Evolutionary conservation across 2,329 filamentous ascomycete genomes (phyloP), one percentile per base, ranked within the genome.

Genomic region (Fusarium verrucosum): DNA sequence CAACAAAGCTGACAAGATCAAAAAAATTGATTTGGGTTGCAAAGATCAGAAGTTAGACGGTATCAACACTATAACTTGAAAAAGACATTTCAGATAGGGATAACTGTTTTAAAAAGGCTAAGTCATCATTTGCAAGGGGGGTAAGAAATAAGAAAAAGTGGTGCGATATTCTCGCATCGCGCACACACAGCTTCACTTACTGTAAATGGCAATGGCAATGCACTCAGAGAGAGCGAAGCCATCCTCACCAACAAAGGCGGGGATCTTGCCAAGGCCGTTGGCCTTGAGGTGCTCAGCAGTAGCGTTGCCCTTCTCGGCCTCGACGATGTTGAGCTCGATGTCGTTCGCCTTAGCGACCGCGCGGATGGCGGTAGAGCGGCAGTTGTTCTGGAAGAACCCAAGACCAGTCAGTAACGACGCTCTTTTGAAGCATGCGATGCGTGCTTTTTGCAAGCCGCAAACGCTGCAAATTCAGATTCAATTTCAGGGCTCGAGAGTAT

Each of bases 341-440:
- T 91, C 89, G 83, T 98, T 98, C 84, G 92, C 93, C 90, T 99
- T 98, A 75, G 95, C 95, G 77, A 97, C 92, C 74, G 92, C 94
- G 80, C 90, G 88, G 81, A 97, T 91, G 79, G 89, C 89, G 76
- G 90, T 91, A 80, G 90, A 91, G 85, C 94, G 94, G 81, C 91
- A 85, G 87, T 97, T 97, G 78, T 86, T 87, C 94, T 97, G 77
- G 60, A 72, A 62, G 65, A 62, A 62, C 59, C n/a, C 52, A 68
- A 54, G 65, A 67, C 54, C 68, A 62, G 70, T 76, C 70, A 75
- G 72, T 68, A 76, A 83, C 73, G 50, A 50, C 59, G 62, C 62
- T 61, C 64, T 66, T n/a, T 44, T 28, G 33, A 32, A 49, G 42
- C 64, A 58, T n/a, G 46, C 50, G 40, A 32, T 16, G 30, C 13